Percentiles rank a stretch among this genome's conserved stretches.
These are phyloP conservation scores for Cystobasidiaceae sp. DNA, from an alignment of 1,284 basidiomycete genomes.

Conservation along the genomic window DNA sequence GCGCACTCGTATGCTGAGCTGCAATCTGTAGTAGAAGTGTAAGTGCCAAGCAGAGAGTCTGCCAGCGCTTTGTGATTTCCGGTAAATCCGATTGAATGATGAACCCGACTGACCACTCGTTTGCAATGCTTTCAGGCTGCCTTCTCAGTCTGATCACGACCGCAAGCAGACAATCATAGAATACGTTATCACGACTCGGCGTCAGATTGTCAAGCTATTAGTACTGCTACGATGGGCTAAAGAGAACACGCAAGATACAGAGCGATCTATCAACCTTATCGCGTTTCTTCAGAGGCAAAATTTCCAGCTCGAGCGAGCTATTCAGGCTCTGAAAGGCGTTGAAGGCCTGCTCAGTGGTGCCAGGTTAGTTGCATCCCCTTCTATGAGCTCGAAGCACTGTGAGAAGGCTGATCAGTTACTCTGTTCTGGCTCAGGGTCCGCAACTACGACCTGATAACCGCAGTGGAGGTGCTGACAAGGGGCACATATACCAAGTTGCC, in stretches of 20 bases:
- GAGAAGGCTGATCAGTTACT: background rate
- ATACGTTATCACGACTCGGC: conserved; percentile 79
- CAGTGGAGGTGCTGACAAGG: conserved; percentile 74
- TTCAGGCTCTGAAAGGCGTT: conserved; percentile 59
- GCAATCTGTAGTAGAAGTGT: conserved; percentile 79
- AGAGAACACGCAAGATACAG: conserved; percentile 9
- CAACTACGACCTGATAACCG: conserved; percentile 84
- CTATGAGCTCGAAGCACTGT: conserved; percentile 20
- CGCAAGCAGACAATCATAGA: conserved; percentile 76
- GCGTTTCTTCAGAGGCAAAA: conserved; percentile 78
- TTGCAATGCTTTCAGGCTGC: conserved; percentile 55
- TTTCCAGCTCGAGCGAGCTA: conserved; percentile 68
- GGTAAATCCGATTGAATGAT: background rate
- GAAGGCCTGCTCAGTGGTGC: conserved; percentile 53
- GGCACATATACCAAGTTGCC: conserved; percentile 77
- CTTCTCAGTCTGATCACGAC: conserved; percentile 72
- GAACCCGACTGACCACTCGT: conserved; percentile 8
- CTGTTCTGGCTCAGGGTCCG: conserved; percentile 56
- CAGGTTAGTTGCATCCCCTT: conserved; percentile 36
- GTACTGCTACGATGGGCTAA: conserved; percentile 68
- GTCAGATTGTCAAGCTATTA: conserved; percentile 82
- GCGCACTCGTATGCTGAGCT: conserved; percentile 78
- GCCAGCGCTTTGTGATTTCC: background rate
- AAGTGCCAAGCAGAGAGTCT: conserved; percentile 44
- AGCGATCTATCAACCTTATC: conserved; percentile 59